These are phyloP conservation scores for Exophiala viscosa DNA, from an alignment of 2,329 filamentous ascomycete genomes.

Conservation along the genomic window DNA sequence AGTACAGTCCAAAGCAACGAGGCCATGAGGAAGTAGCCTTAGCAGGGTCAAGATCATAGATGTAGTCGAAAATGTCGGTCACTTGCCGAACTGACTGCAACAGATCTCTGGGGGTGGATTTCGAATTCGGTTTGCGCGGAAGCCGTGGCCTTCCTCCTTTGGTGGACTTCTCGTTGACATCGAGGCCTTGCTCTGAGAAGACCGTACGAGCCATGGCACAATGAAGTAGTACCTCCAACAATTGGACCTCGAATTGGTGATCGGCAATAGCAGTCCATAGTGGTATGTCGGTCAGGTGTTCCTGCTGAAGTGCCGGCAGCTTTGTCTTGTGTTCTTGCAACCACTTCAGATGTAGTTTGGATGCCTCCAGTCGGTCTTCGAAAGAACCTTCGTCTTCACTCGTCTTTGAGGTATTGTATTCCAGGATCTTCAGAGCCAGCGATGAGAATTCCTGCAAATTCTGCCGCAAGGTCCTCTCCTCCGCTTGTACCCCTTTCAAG, in stretches of 20 bases:
- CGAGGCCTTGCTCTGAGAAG: background rate
- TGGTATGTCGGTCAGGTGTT: conserved; percentile 2
- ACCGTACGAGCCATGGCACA: conserved; percentile 8
- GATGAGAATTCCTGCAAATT: conserved; percentile 14
- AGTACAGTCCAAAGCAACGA: conserved; percentile 21
- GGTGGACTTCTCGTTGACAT: background rate
- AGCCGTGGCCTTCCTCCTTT: conserved; percentile 3
- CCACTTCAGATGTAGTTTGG: conserved; percentile 3
- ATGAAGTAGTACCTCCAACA: conserved; percentile 16
- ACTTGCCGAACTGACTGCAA: conserved; percentile 15
- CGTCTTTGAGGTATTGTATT: background rate
- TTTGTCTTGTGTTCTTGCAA: conserved; percentile 11
- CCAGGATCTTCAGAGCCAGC: conserved; percentile 13
- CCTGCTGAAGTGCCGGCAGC: conserved; percentile 10
- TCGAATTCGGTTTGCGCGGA: conserved; percentile 5
- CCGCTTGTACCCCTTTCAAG: background rate
- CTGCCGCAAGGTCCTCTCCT: conserved; percentile 7
- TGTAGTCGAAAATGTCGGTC: conserved; percentile 16
- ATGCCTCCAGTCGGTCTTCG: background rate
- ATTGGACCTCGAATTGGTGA: conserved; percentile 19
- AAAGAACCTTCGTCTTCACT: background rate
- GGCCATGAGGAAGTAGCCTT: conserved; percentile 14
- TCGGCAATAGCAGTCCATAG: conserved; percentile 10
- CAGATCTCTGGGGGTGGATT: conserved; percentile 8
- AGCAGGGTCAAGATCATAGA: conserved; percentile 9